phyloP scores from a whole-genome alignment of 768 basidiomycete species.

The Hydnum rufescens region DNA sequence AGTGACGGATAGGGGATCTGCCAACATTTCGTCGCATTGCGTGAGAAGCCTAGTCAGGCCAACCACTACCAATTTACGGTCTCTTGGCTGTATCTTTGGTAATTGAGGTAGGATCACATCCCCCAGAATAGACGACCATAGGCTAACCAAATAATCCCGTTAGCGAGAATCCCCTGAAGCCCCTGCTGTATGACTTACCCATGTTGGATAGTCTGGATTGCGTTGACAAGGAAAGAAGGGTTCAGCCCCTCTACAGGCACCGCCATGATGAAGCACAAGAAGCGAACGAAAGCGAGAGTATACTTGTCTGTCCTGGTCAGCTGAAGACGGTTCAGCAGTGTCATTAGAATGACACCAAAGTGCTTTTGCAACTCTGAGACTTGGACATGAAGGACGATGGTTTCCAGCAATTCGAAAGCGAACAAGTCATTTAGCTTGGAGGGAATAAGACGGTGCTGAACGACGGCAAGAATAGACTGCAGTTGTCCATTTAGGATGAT shows the following conservation, averaged over 20 bases:
- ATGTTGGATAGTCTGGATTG: conserved; percentile 67
- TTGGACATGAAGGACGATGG: conserved; percentile 49
- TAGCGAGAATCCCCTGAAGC: background rate
- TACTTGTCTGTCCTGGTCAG: conserved; percentile 78
- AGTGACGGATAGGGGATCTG: conserved; percentile 35
- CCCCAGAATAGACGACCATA: conserved; percentile 63
- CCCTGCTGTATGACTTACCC: conserved; percentile 29
- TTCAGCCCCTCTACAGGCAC: conserved; percentile 50
- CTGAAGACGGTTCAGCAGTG: conserved; percentile 71
- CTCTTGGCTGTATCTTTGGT: conserved; percentile 59
- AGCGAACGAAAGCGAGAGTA: conserved; percentile 60
- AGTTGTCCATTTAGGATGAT: conserved; percentile 58
- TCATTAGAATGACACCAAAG: conserved; percentile 46
- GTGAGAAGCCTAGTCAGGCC: conserved; percentile 66
- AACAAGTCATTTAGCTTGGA: conserved; percentile 74
- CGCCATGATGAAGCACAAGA: conserved; percentile 58
- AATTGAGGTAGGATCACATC: conserved; percentile 67
- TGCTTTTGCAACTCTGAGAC: conserved; percentile 51
- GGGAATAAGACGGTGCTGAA: conserved; percentile 77
- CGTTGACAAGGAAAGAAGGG: conserved; percentile 61
- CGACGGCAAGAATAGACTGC: conserved; percentile 60
- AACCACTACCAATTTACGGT: conserved; percentile 67
- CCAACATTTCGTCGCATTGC: conserved; percentile 47
- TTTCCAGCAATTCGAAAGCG: conserved; percentile 78
- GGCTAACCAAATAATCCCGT: conserved; percentile 18